phyloP scores from a whole-genome alignment of 2,329 filamentous ascomycete species.

The Aspergillus uvarum region DNA sequence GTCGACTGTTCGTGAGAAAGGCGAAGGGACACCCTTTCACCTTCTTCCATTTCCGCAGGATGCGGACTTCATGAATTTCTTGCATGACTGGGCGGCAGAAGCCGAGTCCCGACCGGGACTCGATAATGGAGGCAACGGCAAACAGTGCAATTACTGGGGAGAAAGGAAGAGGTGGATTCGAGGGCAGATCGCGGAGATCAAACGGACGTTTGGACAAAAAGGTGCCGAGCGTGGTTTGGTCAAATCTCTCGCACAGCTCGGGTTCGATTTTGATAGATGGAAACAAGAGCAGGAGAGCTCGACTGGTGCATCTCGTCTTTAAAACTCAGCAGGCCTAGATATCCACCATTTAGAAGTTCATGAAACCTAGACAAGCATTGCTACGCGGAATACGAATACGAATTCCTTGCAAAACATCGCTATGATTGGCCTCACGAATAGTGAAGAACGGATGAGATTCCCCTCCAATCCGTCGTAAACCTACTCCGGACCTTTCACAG shows the following conservation, averaged over 20 bases:
- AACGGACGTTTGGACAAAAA: constrained; percentile 66
- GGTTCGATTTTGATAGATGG: constrained; percentile 58
- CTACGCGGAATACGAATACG: not conserved
- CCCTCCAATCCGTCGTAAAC: not conserved
- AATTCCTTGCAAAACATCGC: too few species aligned
- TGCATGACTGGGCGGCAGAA: constrained; percentile 44
- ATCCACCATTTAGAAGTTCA: not conserved
- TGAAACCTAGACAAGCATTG: not conserved
- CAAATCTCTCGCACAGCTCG: constrained; percentile 68
- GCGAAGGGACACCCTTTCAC: constrained; percentile 54
- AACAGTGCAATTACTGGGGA: constrained; percentile 70
- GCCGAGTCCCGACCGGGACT: constrained; percentile 40
- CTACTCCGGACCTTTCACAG: too few species aligned
- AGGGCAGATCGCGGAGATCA: constrained; percentile 65
- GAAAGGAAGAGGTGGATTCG: constrained; percentile 71
- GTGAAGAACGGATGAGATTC: too few species aligned
- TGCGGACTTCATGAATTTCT: constrained; percentile 46
- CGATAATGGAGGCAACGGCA: constrained; percentile 54
- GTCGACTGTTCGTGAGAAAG: constrained; percentile 41
- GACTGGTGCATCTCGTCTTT: not conserved
- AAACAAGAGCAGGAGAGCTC: constrained; percentile 21
- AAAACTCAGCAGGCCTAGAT: not conserved
- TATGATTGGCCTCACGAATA: too few species aligned
- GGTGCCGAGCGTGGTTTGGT: constrained; percentile 60
- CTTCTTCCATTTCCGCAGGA: constrained; percentile 52